These are phyloP conservation scores for Entomophthora muscae DNA, from an alignment of 371 early-diverging fungal genomes.

Conservation along the genomic window DNA sequence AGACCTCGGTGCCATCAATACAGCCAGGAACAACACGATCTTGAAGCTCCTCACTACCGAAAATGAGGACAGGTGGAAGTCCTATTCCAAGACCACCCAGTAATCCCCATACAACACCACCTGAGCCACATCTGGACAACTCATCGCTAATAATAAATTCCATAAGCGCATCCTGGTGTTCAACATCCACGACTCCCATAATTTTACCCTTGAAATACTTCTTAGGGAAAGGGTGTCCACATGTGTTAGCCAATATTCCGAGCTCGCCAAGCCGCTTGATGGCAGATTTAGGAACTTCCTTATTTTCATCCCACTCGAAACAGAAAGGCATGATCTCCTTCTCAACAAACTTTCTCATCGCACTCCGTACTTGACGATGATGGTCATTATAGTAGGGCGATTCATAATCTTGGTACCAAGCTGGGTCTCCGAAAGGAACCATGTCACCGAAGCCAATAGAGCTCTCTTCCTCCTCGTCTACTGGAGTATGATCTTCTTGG, in stretches of 20 bases:
- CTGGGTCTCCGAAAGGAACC: too few relatives aligned
- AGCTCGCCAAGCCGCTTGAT: slow-evolving; percentile 49
- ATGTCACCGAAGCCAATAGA: slow-evolving; percentile 27
- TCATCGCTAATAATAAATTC: slow-evolving; percentile 62
- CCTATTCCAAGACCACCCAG: slow-evolving; percentile 53
- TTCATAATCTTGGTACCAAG: too few relatives aligned
- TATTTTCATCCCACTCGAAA: slow-evolving; percentile 75
- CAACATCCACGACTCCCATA: slow-evolving; percentile 16
- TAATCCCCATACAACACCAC: slow-evolving; percentile 66
- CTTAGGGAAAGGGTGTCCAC: slow-evolving; percentile 26
- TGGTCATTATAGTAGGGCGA: slow-evolving; percentile 61
- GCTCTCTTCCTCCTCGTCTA: slow-evolving; percentile 10
- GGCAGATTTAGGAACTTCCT: slow-evolving; percentile 41
- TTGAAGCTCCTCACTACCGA: slow-evolving; percentile 48
- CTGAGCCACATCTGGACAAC: slow-evolving; percentile 57
- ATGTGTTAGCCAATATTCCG: slow-evolving; percentile 49
- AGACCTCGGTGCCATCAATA: slow-evolving; percentile 52
- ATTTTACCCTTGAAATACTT: too few relatives aligned
- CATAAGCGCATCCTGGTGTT: slow-evolving; percentile 61
- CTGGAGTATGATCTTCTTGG: slow-evolving; percentile 63
- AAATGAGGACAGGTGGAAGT: slow-evolving; percentile 64
- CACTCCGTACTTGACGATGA: slow-evolving; percentile 49
- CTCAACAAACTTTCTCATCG: slow-evolving; percentile 51
- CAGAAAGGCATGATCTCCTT: slow-evolving; percentile 62
- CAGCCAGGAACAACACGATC: slow-evolving; percentile 46